Base-by-base conservation (phyloP, 208 protist genomes). In the Tritrichomonas musculus region DNA sequence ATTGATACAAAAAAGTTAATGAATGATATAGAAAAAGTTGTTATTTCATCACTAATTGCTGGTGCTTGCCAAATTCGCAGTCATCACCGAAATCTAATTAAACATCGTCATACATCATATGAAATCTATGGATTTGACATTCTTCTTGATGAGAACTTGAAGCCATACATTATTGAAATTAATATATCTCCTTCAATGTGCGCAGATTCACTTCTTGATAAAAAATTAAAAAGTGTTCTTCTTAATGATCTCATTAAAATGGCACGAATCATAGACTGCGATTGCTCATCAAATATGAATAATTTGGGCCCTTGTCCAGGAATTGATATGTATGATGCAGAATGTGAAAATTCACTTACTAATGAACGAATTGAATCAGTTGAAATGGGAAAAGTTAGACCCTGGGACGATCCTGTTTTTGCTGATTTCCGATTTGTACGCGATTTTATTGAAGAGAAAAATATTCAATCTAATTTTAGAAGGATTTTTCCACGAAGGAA, bases 81-180 rank as follows among this genome's bases (percentile, higher is more conserved):
- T 27, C 30, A 88, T 49, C 77, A 88, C n/a, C 17, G 39, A 88
- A 88, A 88, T 3, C 17, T 57, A 14, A 88, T 88, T 57, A 13
- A 44, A 41, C 47, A 53, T n/a, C 4, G 77, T 39, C 77, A 88
- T n/a, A 57, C 94, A 39, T 98, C 97, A 95, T 98, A 98, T 94
- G 98, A 99, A 96, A 94, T 99, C 27, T 96, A 98, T 53, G 98
- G 98, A 30, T 98, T 98, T 94, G 98, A 99, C 94, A 96, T 99
- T 44, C 94, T 99, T 2, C 94, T 99, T 49, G 97, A 98, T 94
- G 73, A 95, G 73, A 96, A 97, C 41, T 95, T 98, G 93, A 96
- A 97, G 93, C 97, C 97, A 92, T 98, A 97, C 97, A 95, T 99
- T 49, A 96, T 99, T 94, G 98, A 99, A 95, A 97, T 99, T 47